Base-by-base conservation (phyloP, 345 rosid species). In the Linum tenue region DNA sequence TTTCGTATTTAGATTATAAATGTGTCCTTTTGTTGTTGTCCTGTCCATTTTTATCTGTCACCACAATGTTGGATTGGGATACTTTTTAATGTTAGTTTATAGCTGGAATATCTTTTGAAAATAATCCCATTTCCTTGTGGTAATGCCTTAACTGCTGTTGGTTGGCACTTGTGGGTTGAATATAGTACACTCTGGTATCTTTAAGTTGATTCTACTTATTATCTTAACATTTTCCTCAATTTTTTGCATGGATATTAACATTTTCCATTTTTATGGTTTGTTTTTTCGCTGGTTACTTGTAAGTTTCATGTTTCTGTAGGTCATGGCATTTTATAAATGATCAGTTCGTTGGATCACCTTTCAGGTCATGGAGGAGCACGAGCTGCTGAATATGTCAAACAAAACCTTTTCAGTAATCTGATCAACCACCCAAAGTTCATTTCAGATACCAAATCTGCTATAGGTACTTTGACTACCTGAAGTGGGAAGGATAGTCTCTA, bases 281-380 rank as follows among this genome's bases (percentile, higher is more conserved):
- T 9, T 48, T 48, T 15, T 48, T 48, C 14, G 31, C 14, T 48
- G 14, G 53, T 6, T 9, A 48, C 53, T 48, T 15, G 14, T 5
- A 1, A 48, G 53, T 12, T 9, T 7, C 10, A 5, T 43, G 53
- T 15, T 48, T 48, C 14, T 48, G 12, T 9, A 22, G 31, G 31
- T 22, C 14, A 48, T 48, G 53, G 53, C 53, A 48, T 48, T 48
- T 48, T 9, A 48, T 48, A 48, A 43, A 48, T 48, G 53, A 67
- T 65, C 36, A 8, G 72, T 59, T 63, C 17, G 16, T 22, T 22
- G 38, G 73, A 72, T 16, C 56, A 56, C 67, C n/a, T 71, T 80
- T 68, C 78, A 95, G 99, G 99, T 73, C 99, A 95, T 80, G 99
- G 99, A 63, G 99, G 99, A 70, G 95, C 88, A 67, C 89, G 97